These are phyloP conservation scores for Apophysomyces ossiformis DNA, from an alignment of 371 early-diverging fungal species.

Conservation along the genomic window DNA sequence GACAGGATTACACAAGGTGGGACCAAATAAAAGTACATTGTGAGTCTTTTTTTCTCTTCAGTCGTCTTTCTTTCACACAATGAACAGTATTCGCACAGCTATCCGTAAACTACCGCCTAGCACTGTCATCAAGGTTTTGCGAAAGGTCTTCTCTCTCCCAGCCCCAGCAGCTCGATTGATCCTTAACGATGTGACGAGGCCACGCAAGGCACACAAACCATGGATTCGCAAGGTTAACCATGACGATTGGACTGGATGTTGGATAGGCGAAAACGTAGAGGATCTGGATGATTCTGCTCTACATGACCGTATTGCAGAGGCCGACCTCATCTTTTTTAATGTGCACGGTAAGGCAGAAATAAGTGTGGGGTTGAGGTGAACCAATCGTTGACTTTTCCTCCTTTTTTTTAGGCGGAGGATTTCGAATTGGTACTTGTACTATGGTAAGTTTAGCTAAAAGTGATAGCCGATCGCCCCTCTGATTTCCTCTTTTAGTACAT, in stretches of 20 bases:
- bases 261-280: slow-evolving; percentile 45
- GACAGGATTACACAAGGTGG: background rate
- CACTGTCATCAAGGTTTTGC: slow-evolving; percentile 41
- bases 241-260: slow-evolving; percentile 46
- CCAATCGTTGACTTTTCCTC: slow-evolving; percentile 6
- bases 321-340: slow-evolving; percentile 46
- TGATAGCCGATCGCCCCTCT: slow-evolving; percentile 14
- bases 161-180: slow-evolving; percentile 45
- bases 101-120: slow-evolving; percentile 43
- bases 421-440: slow-evolving; percentile 40
- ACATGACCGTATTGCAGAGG: slow-evolving; percentile 31
- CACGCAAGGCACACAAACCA: slow-evolving; percentile 41
- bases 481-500: slow-evolving; percentile 26
- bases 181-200: slow-evolving; percentile 43
- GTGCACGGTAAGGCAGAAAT: slow-evolving; percentile 37
- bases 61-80: slow-evolving; percentile 14
- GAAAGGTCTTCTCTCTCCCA: slow-evolving; percentile 43
- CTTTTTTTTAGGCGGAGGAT: slow-evolving; percentile 36
- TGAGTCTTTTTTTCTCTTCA: slow-evolving; percentile 14
- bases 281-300: slow-evolving; percentile 26
- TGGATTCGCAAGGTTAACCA: slow-evolving; percentile 47
- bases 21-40: background rate
- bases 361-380: slow-evolving; percentile 10
- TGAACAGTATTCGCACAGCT: slow-evolving; percentile 43
- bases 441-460: slow-evolving; percentile 17